Evolutionary conservation across 1,284 basidiomycete species (phyloP).

Genomic region (Schizopora paradoxa): DNA sequence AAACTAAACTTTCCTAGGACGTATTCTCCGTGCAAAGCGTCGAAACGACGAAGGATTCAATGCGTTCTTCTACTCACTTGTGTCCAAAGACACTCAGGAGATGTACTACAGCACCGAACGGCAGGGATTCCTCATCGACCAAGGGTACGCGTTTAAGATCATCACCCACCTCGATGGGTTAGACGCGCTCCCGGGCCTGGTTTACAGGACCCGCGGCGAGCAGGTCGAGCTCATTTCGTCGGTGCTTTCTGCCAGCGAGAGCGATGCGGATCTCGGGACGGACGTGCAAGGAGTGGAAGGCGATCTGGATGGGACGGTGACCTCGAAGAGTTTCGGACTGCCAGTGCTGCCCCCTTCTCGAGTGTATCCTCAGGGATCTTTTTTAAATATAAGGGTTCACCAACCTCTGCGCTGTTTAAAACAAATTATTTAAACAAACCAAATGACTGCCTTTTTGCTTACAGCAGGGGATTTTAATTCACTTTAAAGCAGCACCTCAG

Average conservation of each 20-base stretch:
- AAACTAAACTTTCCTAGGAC: too few species aligned
- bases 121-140: conserved; percentile 97
- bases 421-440: too few species aligned
- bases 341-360: conserved; percentile 27
- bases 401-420: too few species aligned
- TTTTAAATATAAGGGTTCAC: too few species aligned
- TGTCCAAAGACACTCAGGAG: conserved; percentile 98
- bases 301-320: conserved; percentile 75
- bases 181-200: conserved; percentile 81
- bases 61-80: conserved; percentile 98
- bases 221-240: conserved; percentile 94
- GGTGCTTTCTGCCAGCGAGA: conserved; percentile 89
- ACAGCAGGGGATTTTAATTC: too few species aligned
- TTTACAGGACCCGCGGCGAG: conserved; percentile 86
- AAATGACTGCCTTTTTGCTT: too few species aligned
- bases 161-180: conserved; percentile 97
- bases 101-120: conserved; percentile 99
- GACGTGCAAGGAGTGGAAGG: conserved; percentile 80
- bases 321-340: conserved; percentile 66
- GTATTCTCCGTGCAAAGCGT: conserved; percentile 94
- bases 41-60: conserved; percentile 99
- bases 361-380: too few species aligned
- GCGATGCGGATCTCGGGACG: conserved; percentile 82
- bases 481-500: too few species aligned
- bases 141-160: conserved; percentile 98